Evolutionary conservation across 306 rosid genomes (phyloP), one percentile per base, ranked within the genome.

Genomic region (Mimosa pudica): DNA sequence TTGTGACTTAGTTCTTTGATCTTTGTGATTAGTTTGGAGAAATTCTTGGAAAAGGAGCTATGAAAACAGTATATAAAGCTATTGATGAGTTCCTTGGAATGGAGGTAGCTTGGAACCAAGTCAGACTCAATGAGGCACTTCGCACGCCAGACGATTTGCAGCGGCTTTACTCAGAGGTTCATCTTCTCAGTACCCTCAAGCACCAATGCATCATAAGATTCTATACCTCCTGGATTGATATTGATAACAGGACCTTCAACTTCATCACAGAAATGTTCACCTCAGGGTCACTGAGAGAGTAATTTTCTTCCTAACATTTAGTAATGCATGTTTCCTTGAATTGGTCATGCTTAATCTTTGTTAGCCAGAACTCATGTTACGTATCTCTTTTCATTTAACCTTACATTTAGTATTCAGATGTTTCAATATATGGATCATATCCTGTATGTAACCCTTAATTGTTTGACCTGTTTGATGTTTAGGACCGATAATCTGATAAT

Each of bases 51-150:
- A 93, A 92, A 85, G 98, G 98, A 64, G 97, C 98, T 57, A 92
- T 85, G 97, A 93, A 93, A 69, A 90, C 89, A 33, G 98, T 93
- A 82, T 93, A 91, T 87, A 89, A 85, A 88, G 98, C 98, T 75
- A 89, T 93, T 68, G 98, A 93, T 75, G 92, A 85, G 85, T 82
- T 87, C 70, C 90, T 90, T 71, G 98, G 98, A 69, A 84, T 90
- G 78, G 98, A 93, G 82, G 97, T 91, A 71, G 98, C 98, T 18
- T 93, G 98, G 98, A 93, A 86, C 80, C 98, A 90, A 64, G 95
- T 91, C 70, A 89, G 77, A 72, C 90, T 93, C 76, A 90, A 83
- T 0, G 89, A 90, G 58, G 95, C 90, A 17, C 92, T 93, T 74
- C 84, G 87, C 52, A 82, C 89, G 8, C 93, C 91, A 1, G 97